These are phyloP conservation scores for Atkinsonella hypoxylon DNA, from an alignment of 2,329 filamentous ascomycete species.

Conservation along the genomic window DNA sequence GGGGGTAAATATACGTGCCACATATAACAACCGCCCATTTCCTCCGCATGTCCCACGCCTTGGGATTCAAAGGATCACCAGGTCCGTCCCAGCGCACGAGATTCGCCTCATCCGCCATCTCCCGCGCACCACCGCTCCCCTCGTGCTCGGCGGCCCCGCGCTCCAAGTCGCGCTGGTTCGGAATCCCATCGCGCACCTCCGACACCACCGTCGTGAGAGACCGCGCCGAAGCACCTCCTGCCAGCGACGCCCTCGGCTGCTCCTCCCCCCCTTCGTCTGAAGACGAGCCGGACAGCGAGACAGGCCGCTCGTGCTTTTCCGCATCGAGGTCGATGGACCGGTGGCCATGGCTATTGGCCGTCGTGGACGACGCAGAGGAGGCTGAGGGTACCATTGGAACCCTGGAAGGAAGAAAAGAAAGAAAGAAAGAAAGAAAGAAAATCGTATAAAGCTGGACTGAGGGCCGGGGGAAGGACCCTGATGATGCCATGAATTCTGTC, in stretches of 20 bases:
- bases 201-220: constrained; percentile 23
- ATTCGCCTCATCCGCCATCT: constrained; percentile 20
- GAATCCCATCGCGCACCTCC: constrained; percentile 28
- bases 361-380: not conserved
- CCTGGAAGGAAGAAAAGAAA: not conserved
- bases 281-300: not conserved
- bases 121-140: constrained; percentile 10
- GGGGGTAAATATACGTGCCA: constrained; percentile 13
- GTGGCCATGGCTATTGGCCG: not conserved
- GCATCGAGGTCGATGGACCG: not conserved
- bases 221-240: not conserved
- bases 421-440: no score
- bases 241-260: not conserved
- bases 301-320: constrained; percentile 3
- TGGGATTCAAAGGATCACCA: constrained; percentile 37
- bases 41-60: constrained; percentile 41
- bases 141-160: constrained; percentile 11
- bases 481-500: no score
- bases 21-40: constrained; percentile 45
- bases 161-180: constrained; percentile 21
- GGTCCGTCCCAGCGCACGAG: constrained; percentile 39
- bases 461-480: no score
- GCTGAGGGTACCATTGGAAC: not conserved
- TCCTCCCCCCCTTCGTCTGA: not conserved
- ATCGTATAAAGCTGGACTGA: no score